Base-by-base conservation (phyloP, 495 filamentous ascomycete genomes). In the Apiosordaria backusii region DNA sequence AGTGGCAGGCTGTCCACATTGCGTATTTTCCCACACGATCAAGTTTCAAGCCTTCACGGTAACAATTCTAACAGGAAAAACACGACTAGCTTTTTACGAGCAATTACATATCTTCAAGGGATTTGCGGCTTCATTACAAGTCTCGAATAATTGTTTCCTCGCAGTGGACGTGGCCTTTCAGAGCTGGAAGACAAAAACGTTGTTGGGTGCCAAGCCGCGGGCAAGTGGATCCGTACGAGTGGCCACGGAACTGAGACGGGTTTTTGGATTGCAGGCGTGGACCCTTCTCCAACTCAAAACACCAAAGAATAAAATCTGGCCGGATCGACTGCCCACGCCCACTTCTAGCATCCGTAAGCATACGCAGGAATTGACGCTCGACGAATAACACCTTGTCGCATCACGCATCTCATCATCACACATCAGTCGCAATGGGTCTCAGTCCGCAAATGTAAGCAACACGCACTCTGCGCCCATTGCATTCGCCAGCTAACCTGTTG, bases 221-320 rank as follows among this genome's bases (percentile, higher is more conserved):
- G 4, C 35, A 18, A 45, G 35, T 45, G 35, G 35, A 13, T 45
- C 35, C 9, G 35, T 13, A 15, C 35, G 35, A 45, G 35, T 45
- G 35, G 35, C 35, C 35, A 45, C 35, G 35, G 35, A 45, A 15
- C 35, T 45, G 35, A 45, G 35, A 45, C 35, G 35, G 35, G 35
- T 45, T 45, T 45, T 13, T 45, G 35, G 35, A 45, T 45, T 45
- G 35, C 9, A 45, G 27, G 27, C 27, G 50, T 53, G 50, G 50
- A 53, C 15, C 50, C 19, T 50, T 53, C 50, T 53, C 13, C 27
- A 4, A 29, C 27, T 29, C 50, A 53, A 53, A 18, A 55, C 52
- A 55, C n/a, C 52, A 55, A 4, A 55, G 52, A 55, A 55, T 55
- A 55, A 55, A 55, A 55, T 55, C 52, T 55, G 52, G 52, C 52